Evolutionary conservation across 371 early-diverging fungal species (phyloP).

Genomic region (Mortierella sp.): DNA sequence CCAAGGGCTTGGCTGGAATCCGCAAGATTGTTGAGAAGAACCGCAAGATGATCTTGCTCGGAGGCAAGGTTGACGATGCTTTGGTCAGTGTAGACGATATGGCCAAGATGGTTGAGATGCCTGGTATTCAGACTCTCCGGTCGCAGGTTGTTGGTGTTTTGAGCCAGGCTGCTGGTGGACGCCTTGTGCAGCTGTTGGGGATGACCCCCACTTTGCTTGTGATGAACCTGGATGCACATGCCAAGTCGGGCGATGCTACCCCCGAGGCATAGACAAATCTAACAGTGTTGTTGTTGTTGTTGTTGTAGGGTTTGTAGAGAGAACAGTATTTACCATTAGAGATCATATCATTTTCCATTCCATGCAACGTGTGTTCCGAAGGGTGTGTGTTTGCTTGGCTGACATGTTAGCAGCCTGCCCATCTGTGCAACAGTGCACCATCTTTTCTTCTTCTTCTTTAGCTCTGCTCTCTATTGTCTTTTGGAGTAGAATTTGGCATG

Average conservation of each 20-base stretch:
- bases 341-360: not conserved
- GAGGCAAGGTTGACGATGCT: slow-evolving; percentile 73
- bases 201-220: slow-evolving; percentile 58
- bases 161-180: slow-evolving; percentile 69
- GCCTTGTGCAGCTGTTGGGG: slow-evolving; percentile 66
- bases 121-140: slow-evolving; percentile 67
- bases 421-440: too few species aligned
- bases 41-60: slow-evolving; percentile 73
- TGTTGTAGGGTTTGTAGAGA: not conserved
- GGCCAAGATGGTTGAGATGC: slow-evolving; percentile 69
- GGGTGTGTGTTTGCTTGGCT: not conserved
- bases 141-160: slow-evolving; percentile 72
- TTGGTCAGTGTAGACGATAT: slow-evolving; percentile 69
- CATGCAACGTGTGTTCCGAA: not conserved
- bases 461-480: too few species aligned
- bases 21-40: slow-evolving; percentile 68
- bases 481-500: too few species aligned
- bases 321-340: slow-evolving; percentile 7
- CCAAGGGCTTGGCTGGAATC: slow-evolving; percentile 63
- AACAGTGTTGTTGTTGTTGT: not conserved
- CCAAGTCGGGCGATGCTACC: slow-evolving; percentile 38
- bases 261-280: slow-evolving; percentile 16
- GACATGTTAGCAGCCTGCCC: too few species aligned
- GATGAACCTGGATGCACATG: slow-evolving; percentile 57
- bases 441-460: too few species aligned